Base-by-base conservation (phyloP, 208 protist species). In the Acanthamoeba divionensis region DNA sequence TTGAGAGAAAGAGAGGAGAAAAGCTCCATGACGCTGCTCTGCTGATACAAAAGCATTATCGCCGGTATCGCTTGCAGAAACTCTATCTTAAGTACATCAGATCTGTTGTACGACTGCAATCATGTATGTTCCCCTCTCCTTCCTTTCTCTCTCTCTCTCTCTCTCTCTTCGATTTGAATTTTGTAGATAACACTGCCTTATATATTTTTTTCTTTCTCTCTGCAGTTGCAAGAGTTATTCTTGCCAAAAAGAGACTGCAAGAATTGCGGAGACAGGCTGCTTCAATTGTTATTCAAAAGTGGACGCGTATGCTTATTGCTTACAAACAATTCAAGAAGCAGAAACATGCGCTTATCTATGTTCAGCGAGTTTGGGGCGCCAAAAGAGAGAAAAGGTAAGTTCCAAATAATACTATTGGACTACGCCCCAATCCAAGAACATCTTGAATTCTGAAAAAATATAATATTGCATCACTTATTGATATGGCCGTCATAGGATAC, bases 1-100 rank as follows among this genome's bases (percentile, higher is more conserved):
- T 87, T 52, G 77, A 87, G 36, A 7, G 77, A 18, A 65, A n/a
- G 33, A 13, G 77, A 83, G 55, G 33, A 45, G 77, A 87, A 21
- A 87, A 87, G 77, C 36, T 87, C 15, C 63, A 26, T 57, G 77
- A 62, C 13, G 77, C 77, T 6, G 77, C 77, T 4, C 33, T 87
- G 12, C 26, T 41, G 31, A 67, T 87, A 12, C 77, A 87, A 45
- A 87, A 87, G 77, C 44, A 33, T 13, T 87, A 45, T 33, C 77
- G 77, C 8, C 24, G 77, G 31, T 67, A 67, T 45, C 44, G 54
- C 41, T 45, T 21, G 48, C 62, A 41, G 29, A 45, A 52, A 12
- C 5, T 26, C 47, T 24, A 47, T 21, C 38, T 21, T 12, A 15
- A 18, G 48, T 12, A 15, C 45, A 18, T 82, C 52, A 57, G 52